phyloP scores from a whole-genome alignment of 768 basidiomycete genomes.

The Boletellus sp. region DNA sequence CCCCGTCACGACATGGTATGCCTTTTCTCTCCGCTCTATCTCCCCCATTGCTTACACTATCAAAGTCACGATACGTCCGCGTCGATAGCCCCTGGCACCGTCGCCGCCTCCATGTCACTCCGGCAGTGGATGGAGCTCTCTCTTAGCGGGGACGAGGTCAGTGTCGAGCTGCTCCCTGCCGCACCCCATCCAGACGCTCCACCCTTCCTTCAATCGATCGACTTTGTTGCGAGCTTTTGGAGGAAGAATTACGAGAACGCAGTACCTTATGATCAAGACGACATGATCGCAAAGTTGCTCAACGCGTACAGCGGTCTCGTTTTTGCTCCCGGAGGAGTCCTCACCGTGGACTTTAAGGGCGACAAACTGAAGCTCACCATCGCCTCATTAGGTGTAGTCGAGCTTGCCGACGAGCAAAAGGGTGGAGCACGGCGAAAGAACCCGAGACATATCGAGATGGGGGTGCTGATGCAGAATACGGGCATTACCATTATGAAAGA shows the following conservation, averaged over 20 bases:
- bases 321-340: conserved; percentile 61
- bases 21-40: background rate
- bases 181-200: conserved; percentile 51
- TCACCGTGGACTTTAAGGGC: conserved; percentile 88
- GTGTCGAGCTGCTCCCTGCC: conserved; percentile 55
- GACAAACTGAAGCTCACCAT: conserved; percentile 74
- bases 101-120: conserved; percentile 77
- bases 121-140: conserved; percentile 91
- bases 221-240: conserved; percentile 73
- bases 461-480: conserved; percentile 88
- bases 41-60: conserved; percentile 26
- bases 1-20: conserved; percentile 71
- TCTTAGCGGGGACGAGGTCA: conserved; percentile 67
- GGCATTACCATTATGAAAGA: conserved; percentile 89
- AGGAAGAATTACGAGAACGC: conserved; percentile 50
- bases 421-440: conserved; percentile 34
- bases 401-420: conserved; percentile 60
- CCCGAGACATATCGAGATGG: conserved; percentile 42
- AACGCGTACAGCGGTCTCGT: conserved; percentile 71
- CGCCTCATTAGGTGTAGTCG: conserved; percentile 54
- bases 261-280: conserved; percentile 83
- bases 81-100: conserved; percentile 58
- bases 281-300: conserved; percentile 72
- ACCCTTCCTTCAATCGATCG: conserved; percentile 70
- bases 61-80: conserved; percentile 75